These are phyloP conservation scores for Lipomyces mesembrius DNA, from an alignment of 805 yeast species.

Conservation along the genomic window DNA sequence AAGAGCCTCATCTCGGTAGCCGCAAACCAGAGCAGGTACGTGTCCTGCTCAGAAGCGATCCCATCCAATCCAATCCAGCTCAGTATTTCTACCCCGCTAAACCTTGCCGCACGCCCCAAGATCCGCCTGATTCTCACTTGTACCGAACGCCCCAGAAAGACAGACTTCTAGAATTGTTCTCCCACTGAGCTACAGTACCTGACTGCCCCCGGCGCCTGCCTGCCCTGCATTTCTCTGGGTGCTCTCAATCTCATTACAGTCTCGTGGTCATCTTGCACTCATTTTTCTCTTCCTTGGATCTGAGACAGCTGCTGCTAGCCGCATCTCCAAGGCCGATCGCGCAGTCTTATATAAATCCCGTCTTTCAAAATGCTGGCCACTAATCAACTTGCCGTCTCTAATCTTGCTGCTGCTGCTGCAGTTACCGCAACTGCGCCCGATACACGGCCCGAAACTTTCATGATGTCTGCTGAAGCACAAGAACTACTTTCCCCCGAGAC, in stretches of 20 bases:
- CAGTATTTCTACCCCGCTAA: neutral
- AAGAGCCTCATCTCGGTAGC: constrained; percentile 1
- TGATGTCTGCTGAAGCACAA: constrained; percentile 39
- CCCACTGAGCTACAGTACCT: neutral
- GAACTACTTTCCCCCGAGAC: constrained; percentile 33
- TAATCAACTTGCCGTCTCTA: constrained; percentile 8
- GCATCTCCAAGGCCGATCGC: neutral
- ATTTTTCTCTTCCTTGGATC: neutral
- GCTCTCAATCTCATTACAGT: neutral
- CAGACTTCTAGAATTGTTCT: neutral
- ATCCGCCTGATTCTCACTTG: neutral
- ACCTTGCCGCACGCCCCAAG: neutral
- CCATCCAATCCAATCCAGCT: neutral
- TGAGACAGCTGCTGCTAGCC: neutral
- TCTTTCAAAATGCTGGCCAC: constrained; percentile 6
- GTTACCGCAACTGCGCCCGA: constrained; percentile 18
- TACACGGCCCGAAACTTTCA: constrained; percentile 38
- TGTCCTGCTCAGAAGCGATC: neutral
- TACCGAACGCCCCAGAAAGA: neutral
- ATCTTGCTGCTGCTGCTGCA: constrained; percentile 20
- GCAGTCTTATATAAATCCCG: neutral
- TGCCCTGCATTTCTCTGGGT: constrained; percentile 1
- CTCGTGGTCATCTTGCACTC: neutral
- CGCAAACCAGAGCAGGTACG: neutral
- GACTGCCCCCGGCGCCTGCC: neutral